phyloP scores from a whole-genome alignment of 257 asterid genomes.

The Solanum neorickii region DNA sequence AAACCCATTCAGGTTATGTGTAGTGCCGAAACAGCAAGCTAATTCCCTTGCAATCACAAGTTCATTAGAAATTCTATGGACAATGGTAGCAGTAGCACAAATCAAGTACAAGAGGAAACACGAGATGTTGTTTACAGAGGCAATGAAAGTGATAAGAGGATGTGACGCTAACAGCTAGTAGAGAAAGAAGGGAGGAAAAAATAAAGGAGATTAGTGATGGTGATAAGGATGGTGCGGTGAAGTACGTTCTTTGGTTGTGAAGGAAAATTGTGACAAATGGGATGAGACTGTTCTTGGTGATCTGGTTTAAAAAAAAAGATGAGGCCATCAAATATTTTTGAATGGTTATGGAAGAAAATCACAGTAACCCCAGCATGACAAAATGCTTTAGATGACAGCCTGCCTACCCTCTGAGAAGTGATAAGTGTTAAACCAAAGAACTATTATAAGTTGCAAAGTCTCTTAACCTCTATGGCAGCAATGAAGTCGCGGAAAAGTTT shows the following conservation, averaged over 20 bases:
- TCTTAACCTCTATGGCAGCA: not conserved
- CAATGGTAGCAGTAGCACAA: not conserved
- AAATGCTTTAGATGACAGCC: not conserved
- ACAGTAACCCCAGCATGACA: not conserved
- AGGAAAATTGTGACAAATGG: not conserved
- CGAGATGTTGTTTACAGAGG: not conserved
- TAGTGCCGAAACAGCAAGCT: not conserved
- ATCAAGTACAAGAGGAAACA: not conserved
- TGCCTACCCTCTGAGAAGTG: not conserved
- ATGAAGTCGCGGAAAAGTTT: not conserved
- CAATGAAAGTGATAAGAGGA: not conserved
- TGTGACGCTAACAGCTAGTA: not conserved
- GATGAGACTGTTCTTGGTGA: not conserved
- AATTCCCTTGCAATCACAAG: not conserved
- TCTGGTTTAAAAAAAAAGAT: not conserved
- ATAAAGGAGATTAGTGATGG: not conserved
- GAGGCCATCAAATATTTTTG: not conserved
- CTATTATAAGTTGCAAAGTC: not conserved
- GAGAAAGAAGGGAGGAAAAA: not conserved
- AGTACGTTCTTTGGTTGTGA: not conserved
- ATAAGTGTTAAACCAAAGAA: not conserved
- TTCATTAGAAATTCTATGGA: not conserved
- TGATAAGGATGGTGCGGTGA: not conserved
- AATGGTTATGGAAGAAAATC: not conserved
- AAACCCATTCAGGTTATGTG: not conserved